Percentiles rank a stretch among this genome's conserved stretches.
phyloP scores from a whole-genome alignment of 148 eudicot species.

The Chenopodium formosanum region DNA sequence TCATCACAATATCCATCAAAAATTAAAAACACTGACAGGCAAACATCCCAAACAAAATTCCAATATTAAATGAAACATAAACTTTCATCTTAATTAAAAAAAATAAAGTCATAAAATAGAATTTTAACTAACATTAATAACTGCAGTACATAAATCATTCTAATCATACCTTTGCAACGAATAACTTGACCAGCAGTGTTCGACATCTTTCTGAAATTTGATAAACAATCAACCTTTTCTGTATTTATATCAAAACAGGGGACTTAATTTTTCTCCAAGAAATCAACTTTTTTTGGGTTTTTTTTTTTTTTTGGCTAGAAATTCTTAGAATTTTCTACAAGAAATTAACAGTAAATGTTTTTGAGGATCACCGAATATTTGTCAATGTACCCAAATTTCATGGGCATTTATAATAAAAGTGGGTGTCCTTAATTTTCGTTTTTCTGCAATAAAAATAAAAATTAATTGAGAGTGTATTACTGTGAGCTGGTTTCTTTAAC shows the following conservation, averaged over 20 bases:
- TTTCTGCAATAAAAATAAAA: background rate
- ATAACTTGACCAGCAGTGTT: constrained; percentile 41
- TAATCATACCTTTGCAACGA: constrained; percentile 44
- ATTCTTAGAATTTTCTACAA: background rate
- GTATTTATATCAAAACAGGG: background rate
- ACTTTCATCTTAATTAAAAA: background rate
- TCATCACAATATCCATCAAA: background rate
- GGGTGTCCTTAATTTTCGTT: background rate
- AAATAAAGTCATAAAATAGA: background rate
- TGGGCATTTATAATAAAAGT: background rate
- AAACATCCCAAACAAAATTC: background rate
- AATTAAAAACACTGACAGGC: background rate
- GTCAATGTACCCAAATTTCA: background rate
- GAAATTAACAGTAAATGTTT: background rate
- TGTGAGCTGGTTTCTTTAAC: background rate
- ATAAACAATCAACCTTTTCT: background rate
- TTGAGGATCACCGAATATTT: no score
- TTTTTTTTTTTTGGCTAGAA: background rate
- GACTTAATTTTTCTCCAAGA: background rate
- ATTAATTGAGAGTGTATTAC: no score
- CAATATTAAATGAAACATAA: background rate
- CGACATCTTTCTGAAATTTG: constrained; percentile 23
- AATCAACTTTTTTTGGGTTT: background rate
- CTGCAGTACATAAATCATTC: background rate
- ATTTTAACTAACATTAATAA: background rate